Evolutionary conservation across 1,139 yeast genomes (phyloP).

Genomic region (Suhomyces bribrorum): DNA sequence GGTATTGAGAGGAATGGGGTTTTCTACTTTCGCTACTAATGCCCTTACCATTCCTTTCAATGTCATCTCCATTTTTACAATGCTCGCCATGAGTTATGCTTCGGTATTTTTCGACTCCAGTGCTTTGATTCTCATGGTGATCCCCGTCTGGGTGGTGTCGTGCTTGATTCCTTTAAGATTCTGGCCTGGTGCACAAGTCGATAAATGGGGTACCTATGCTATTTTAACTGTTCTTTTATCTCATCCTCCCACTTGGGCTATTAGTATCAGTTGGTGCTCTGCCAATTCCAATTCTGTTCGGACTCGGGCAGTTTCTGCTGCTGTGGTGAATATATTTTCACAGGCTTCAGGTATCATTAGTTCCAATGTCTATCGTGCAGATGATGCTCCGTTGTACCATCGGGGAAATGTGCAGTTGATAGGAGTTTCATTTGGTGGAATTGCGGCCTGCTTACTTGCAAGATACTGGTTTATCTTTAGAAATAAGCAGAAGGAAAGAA

Average conservation of each 20-base stretch:
- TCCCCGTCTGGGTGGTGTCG: slow-evolving; percentile 16
- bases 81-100: slow-evolving; percentile 15
- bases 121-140: slow-evolving; percentile 14
- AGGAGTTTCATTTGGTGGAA: slow-evolving; percentile 16
- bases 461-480: slow-evolving; percentile 44
- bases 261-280: slow-evolving; percentile 21
- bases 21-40: slow-evolving; percentile 21
- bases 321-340: slow-evolving; percentile 20
- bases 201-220: slow-evolving; percentile 23
- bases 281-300: slow-evolving; percentile 20
- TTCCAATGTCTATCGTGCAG: slow-evolving; percentile 17
- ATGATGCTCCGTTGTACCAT: slow-evolving; percentile 19
- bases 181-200: slow-evolving; percentile 20
- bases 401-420: slow-evolving; percentile 18
- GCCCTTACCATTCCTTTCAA: slow-evolving; percentile 23
- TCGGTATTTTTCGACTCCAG: slow-evolving; percentile 16
- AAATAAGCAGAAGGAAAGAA: slow-evolving; percentile 44
- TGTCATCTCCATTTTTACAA: slow-evolving; percentile 16
- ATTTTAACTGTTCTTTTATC: slow-evolving; percentile 18
- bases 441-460: slow-evolving; percentile 14
- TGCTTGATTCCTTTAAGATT: slow-evolving; percentile 18
- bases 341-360: slow-evolving; percentile 18
- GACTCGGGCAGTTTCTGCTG: slow-evolving; percentile 21
- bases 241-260: slow-evolving; percentile 17
- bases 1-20: slow-evolving; percentile 20